A percentile compares a stretch with the other conserved stretches of the same genome.
Evolutionary conservation across 495 filamentous ascomycete species (phyloP).

Genomic region (Penicillium longicatenatum): DNA sequence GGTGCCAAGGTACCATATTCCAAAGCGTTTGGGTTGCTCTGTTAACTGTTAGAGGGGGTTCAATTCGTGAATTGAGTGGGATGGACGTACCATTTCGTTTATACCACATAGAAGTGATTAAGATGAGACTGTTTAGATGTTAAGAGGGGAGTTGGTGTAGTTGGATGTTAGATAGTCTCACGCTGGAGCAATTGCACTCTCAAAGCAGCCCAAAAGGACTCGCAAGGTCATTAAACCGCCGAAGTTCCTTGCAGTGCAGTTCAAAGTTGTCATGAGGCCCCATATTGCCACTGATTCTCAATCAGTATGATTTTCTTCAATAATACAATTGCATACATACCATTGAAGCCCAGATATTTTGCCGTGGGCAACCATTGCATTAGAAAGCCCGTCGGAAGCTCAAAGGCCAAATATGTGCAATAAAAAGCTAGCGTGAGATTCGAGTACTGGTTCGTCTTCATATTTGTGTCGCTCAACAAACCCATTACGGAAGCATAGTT

Average conservation of each 20-base stretch:
- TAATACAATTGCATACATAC: constrained; percentile 16
- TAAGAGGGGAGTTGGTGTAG: constrained; percentile 40
- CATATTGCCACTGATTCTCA: constrained; percentile 47
- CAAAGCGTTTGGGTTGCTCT: constrained; percentile 54
- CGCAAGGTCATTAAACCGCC: constrained; percentile 46
- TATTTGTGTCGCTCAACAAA: constrained; percentile 49
- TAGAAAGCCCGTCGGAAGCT: constrained; percentile 40
- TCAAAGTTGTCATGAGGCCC: constrained; percentile 61
- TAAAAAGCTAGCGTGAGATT: constrained; percentile 56
- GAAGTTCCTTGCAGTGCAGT: constrained; percentile 56
- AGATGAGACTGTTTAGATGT: constrained; percentile 44
- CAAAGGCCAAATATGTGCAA: constrained; percentile 48
- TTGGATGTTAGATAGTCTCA: constrained; percentile 40
- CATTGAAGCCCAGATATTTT: constrained; percentile 53
- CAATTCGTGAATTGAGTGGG: background rate
- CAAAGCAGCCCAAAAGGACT: constrained; percentile 67
- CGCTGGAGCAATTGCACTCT: constrained; percentile 62
- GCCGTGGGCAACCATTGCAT: constrained; percentile 51
- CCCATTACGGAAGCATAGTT: constrained; percentile 65
- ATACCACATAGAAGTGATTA: constrained; percentile 39
- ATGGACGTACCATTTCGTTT: constrained; percentile 25
- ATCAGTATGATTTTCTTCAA: background rate
- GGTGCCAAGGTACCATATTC: constrained; percentile 61
- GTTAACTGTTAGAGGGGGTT: constrained; percentile 42
- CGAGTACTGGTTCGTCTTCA: constrained; percentile 55